phyloP scores from a whole-genome alignment of 2,329 filamentous ascomycete genomes.

The Ophiostoma sp. region DNA sequence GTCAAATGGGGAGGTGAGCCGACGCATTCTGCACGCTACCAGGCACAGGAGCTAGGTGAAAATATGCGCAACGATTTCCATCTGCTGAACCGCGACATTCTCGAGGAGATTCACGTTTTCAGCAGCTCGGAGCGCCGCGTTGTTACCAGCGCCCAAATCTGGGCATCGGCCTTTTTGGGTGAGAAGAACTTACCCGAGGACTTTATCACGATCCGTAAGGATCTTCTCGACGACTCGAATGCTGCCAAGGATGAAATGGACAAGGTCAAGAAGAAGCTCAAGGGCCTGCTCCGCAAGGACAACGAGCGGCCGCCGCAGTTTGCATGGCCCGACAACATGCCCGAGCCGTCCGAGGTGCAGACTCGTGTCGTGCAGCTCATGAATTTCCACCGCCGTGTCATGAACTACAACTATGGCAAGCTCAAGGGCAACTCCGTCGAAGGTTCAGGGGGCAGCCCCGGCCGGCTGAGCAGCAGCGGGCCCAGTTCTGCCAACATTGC shows the following conservation, averaged over 20 bases:
- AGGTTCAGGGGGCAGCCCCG: constrained; percentile 1
- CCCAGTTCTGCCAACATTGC: not conserved
- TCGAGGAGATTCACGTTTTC: constrained; percentile 90
- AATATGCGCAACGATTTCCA: constrained; percentile 95
- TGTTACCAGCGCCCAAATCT: constrained; percentile 94
- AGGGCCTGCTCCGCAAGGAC: constrained; percentile 84
- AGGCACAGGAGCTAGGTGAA: constrained; percentile 87
- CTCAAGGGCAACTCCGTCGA: constrained; percentile 49
- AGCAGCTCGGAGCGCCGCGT: constrained; percentile 93
- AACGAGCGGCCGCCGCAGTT: constrained; percentile 91
- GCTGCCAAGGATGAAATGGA: constrained; percentile 99
- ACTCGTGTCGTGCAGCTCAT: constrained; percentile 89
- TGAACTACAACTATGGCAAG: constrained; percentile 88
- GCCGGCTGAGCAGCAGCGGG: not conserved
- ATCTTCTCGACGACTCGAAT: constrained; percentile 93
- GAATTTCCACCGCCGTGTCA: constrained; percentile 93
- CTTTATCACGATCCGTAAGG: constrained; percentile 86
- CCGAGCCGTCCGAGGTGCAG: constrained; percentile 89
- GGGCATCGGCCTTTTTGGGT: constrained; percentile 81
- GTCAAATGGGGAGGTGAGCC: constrained; percentile 99
- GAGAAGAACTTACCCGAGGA: constrained; percentile 79
- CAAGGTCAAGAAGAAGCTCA: constrained; percentile 99
- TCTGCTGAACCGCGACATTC: constrained; percentile 82
- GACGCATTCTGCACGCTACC: constrained; percentile 93
- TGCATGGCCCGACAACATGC: constrained; percentile 94